phyloP scores from a whole-genome alignment of 2,329 filamentous ascomycete species.

The Hirsutella rhossiliensis region DNA sequence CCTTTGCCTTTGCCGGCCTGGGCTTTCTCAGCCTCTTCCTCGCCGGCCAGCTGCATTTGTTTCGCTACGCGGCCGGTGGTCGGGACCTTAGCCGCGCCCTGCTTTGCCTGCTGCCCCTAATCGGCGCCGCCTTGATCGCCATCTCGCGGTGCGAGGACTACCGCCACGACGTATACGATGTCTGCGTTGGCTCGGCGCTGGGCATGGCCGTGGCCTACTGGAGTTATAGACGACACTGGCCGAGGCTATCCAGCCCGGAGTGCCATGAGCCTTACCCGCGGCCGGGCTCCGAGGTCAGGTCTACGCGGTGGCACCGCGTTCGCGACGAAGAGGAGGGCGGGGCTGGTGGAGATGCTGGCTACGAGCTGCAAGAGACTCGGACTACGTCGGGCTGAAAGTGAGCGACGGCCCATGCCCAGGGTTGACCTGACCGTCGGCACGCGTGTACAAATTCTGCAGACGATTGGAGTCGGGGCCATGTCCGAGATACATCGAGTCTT shows the following conservation, averaged over 20 bases:
- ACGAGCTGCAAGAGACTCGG: conserved; percentile 12
- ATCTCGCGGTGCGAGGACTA: conserved; percentile 61
- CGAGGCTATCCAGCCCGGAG: conserved; percentile 34
- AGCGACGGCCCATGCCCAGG: neutral
- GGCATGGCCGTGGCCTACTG: conserved; percentile 51
- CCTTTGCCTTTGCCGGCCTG: conserved; percentile 67
- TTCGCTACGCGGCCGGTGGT: conserved; percentile 28
- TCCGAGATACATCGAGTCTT: too few species aligned
- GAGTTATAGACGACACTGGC: conserved; percentile 56
- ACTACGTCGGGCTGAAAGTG: conserved; percentile 11
- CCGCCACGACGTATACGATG: conserved; percentile 59
- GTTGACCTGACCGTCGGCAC: too few species aligned
- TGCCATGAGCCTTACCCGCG: conserved; percentile 47
- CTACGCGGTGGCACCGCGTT: conserved; percentile 28
- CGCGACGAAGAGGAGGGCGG: conserved; percentile 41
- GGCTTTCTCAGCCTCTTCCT: conserved; percentile 63
- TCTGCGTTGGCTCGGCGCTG: conserved; percentile 47
- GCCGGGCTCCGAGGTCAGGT: conserved; percentile 23
- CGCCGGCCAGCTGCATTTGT: conserved; percentile 53
- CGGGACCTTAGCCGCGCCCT: conserved; percentile 44
- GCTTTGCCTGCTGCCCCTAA: conserved; percentile 43
- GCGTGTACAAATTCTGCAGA: too few species aligned
- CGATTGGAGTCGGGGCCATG: too few species aligned
- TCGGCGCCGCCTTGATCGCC: conserved; percentile 55
- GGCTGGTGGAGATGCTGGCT: conserved; percentile 21